These are phyloP conservation scores for Saccharomyces hybrid DNA, from an alignment of 1,139 yeast species.

Conservation along the genomic window DNA sequence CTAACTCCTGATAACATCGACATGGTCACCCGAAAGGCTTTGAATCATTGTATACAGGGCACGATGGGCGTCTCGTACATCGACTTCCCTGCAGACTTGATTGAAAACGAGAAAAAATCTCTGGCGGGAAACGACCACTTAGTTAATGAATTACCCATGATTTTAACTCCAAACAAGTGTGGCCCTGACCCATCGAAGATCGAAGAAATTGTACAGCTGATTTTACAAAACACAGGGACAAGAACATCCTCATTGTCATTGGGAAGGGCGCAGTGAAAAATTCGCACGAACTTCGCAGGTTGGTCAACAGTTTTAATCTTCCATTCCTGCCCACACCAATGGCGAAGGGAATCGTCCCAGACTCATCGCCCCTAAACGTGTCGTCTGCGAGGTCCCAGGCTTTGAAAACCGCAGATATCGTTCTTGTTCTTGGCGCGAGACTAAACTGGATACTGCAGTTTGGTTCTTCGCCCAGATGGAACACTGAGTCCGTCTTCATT, in stretches of 20 bases:
- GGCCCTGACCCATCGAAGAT: slow-evolving; percentile 38
- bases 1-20: slow-evolving; percentile 36
- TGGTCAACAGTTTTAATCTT: slow-evolving; percentile 37
- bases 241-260: slow-evolving; percentile 47
- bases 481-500: slow-evolving; percentile 38
- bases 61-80: slow-evolving; percentile 53
- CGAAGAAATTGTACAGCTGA: slow-evolving; percentile 31
- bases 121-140: neutral
- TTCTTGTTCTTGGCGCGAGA: slow-evolving; percentile 52
- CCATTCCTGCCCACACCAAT: slow-evolving; percentile 64
- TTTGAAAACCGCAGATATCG: slow-evolving; percentile 46
- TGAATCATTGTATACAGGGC: slow-evolving; percentile 41
- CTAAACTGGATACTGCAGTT: slow-evolving; percentile 62
- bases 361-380: slow-evolving; percentile 39
- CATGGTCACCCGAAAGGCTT: slow-evolving; percentile 42
- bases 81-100: slow-evolving; percentile 56
- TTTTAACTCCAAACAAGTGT: slow-evolving; percentile 9
- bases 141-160: slow-evolving; percentile 8
- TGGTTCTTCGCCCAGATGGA: slow-evolving; percentile 50
- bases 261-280: slow-evolving; percentile 57
- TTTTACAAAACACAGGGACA: slow-evolving; percentile 30
- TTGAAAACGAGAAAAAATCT: slow-evolving; percentile 17
- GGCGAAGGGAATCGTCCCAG: slow-evolving; percentile 65
- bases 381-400: slow-evolving; percentile 56
- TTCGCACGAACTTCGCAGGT: slow-evolving; percentile 34